phyloP scores from a whole-genome alignment of 73 alveolate genomes.

The Paraurostyla sp. region DNA sequence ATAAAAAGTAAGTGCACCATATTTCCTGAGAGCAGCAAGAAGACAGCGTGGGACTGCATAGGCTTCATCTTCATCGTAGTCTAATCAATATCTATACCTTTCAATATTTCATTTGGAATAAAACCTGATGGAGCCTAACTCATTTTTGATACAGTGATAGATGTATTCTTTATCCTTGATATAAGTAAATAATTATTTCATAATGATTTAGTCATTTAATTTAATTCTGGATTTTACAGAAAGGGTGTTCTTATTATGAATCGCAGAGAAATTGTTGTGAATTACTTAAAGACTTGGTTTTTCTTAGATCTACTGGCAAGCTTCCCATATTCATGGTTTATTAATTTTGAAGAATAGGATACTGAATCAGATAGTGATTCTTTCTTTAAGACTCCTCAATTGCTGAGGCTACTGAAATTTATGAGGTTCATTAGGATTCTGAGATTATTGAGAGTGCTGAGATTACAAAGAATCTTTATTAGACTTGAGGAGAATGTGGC shows the following conservation, averaged over 20 bases:
- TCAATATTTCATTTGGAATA: constrained; percentile 60
- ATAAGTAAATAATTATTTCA: not conserved
- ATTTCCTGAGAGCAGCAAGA: constrained; percentile 73
- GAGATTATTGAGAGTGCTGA: constrained; percentile 76
- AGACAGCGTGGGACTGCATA: constrained; percentile 71
- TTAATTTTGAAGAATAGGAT: constrained; percentile 9
- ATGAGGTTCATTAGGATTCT: constrained; percentile 77
- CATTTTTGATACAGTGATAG: constrained; percentile 67
- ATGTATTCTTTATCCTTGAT: constrained; percentile 63
- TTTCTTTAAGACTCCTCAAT: constrained; percentile 68
- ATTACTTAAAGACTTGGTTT: constrained; percentile 77
- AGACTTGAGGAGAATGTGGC: constrained; percentile 85
- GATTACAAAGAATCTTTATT: constrained; percentile 72
- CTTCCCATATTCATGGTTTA: constrained; percentile 70
- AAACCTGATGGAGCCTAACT: constrained; percentile 46
- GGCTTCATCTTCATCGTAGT: constrained; percentile 71
- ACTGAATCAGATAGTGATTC: not conserved
- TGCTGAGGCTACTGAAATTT: constrained; percentile 77
- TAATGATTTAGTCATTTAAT: constrained; percentile 33
- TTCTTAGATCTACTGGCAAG: constrained; percentile 72
- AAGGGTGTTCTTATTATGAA: constrained; percentile 77
- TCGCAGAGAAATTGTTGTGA: constrained; percentile 49
- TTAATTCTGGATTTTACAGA: constrained; percentile 79
- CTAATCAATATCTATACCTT: constrained; percentile 78
- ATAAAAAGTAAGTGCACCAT: constrained; percentile 26